These are phyloP conservation scores for Cystobasidium slooffiae DNA, from an alignment of 1,284 basidiomycete species.

Conservation along the genomic window DNA sequence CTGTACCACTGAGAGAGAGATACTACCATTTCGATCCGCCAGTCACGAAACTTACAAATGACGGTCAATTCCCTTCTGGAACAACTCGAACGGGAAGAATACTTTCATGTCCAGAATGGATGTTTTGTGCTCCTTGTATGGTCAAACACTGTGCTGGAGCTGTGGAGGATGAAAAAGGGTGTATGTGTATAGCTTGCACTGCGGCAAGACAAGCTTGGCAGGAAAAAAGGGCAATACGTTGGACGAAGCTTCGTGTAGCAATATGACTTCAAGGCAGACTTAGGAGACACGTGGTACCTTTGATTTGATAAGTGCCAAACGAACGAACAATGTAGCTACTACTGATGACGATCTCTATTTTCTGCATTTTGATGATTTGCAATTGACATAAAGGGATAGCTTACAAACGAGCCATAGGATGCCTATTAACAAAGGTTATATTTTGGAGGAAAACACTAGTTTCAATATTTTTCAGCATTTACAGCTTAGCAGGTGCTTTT, in stretches of 20 bases:
- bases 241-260: neutral
- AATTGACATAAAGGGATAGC: too few relatives aligned
- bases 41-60: neutral
- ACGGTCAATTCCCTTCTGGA: neutral
- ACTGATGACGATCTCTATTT: too few relatives aligned
- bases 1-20: neutral
- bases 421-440: neutral
- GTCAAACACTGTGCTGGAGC: neutral
- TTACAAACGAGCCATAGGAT: too few relatives aligned
- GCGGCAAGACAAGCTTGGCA: neutral
- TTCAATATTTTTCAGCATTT: constrained; percentile 3
- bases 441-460: too few relatives aligned
- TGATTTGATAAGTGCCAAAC: too few relatives aligned
- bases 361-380: neutral
- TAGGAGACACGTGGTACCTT: too few relatives aligned
- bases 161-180: neutral
- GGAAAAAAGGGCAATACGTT: neutral
- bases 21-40: constrained; percentile 11
- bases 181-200: constrained; percentile 8
- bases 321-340: too few relatives aligned
- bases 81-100: neutral
- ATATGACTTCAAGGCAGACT: neutral
- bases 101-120: constrained; percentile 13
- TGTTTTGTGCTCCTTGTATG: constrained; percentile 18
- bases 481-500: constrained; percentile 51